Conservation (phyloP, 208 protist genomes). For the Trypanosomatidae sp. region DNA sequence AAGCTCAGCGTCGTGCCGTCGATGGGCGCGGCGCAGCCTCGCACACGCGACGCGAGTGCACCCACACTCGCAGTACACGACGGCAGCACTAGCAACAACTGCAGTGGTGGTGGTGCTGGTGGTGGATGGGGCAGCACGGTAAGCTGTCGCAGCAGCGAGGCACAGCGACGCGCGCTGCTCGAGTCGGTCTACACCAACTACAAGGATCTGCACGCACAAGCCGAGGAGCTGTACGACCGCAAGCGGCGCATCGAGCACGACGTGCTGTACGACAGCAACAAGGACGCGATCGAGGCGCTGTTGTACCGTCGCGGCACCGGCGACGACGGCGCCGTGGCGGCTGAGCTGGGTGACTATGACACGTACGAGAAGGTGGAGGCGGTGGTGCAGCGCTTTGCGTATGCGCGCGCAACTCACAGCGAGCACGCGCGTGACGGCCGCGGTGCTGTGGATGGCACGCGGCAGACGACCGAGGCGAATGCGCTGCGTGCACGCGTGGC, state of each 20-base stretch:
- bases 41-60: no score
- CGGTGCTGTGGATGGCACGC: background rate
- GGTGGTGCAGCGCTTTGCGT: constrained; percentile 58
- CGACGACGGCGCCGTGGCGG: constrained; percentile 9
- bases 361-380: constrained; percentile 62
- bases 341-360: constrained; percentile 61
- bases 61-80: no score
- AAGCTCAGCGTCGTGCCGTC: no score
- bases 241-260: constrained; percentile 38
- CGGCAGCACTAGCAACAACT: no score
- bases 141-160: constrained; percentile 17
- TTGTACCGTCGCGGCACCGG: no score
- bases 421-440: background rate
- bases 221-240: constrained; percentile 31
- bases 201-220: constrained; percentile 42
- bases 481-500: constrained; percentile 19
- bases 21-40: no score
- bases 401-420: constrained; percentile 18
- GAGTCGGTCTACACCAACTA: constrained; percentile 65
- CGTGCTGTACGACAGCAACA: constrained; percentile 42
- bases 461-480: constrained; percentile 6
- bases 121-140: background rate
- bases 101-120: background rate
- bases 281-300: constrained; percentile 37
- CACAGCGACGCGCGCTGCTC: constrained; percentile 40